Percentiles rank a stretch among this genome's conserved stretches.
Evolutionary conservation across 192 early-diverging fungal genomes (phyloP).

Genomic region (Podila verticillata): DNA sequence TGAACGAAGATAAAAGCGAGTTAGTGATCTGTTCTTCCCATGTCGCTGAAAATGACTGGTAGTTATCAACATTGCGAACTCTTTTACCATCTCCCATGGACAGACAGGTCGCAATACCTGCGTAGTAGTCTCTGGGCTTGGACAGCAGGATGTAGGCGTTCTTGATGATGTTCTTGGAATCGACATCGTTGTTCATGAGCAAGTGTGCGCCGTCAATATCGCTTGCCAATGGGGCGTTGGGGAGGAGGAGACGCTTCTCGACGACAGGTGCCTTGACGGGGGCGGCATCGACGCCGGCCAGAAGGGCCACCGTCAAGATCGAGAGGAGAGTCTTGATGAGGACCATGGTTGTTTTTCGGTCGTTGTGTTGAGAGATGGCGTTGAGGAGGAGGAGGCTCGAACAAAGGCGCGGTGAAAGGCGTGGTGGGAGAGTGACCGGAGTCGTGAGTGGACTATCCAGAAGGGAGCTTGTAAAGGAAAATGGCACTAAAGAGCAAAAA

Average conservation of each 20-base stretch:
- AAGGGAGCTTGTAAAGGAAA: too few species aligned
- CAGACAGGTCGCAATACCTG: conserved; percentile 28
- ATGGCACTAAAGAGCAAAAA: too few species aligned
- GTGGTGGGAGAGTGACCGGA: too few species aligned
- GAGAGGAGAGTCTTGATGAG: too few species aligned
- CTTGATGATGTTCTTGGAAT: conserved; percentile 29
- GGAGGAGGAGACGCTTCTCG: conserved; percentile 32
- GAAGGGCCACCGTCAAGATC: not conserved
- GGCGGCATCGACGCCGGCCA: conserved; percentile 17
- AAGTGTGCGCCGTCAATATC: conserved; percentile 45
- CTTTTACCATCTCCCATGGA: conserved; percentile 46
- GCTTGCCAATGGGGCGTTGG: conserved; percentile 27
- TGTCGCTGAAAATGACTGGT: too few species aligned
- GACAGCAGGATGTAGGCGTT: conserved; percentile 37
- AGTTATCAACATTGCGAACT: not conserved
- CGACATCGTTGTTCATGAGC: conserved; percentile 40
- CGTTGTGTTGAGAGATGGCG: too few species aligned
- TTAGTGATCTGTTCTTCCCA: too few species aligned
- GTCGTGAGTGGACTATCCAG: too few species aligned
- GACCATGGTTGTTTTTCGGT: too few species aligned
- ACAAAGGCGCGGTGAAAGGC: too few species aligned
- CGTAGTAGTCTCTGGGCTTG: conserved; percentile 33
- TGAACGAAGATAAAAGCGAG: not conserved
- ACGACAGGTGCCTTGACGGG: conserved; percentile 2
- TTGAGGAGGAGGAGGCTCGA: too few species aligned